Conservation (phyloP, 2,329 filamentous ascomycete genomes). For the Didymella arachidicola region DNA sequence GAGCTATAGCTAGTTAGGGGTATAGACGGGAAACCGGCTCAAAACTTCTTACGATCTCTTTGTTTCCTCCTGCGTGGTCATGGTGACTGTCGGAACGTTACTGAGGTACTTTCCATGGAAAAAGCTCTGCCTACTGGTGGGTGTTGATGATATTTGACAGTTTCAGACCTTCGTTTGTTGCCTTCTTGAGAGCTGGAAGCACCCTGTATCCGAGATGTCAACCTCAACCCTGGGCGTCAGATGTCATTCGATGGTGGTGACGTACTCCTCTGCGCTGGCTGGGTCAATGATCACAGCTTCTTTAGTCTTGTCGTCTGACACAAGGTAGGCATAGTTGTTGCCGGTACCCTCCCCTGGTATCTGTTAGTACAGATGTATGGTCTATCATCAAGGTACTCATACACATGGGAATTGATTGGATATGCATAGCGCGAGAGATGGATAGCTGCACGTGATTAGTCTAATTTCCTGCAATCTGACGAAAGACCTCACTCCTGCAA, state of each 20-base stretch:
- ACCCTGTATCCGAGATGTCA: slow-evolving; percentile 56
- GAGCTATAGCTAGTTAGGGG: slow-evolving; percentile 52
- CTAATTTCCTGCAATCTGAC: not conserved
- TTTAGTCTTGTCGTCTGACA: slow-evolving; percentile 59
- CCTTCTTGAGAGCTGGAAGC: slow-evolving; percentile 72
- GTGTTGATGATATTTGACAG: slow-evolving; percentile 93
- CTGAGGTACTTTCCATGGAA: not conserved
- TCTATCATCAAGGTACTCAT: slow-evolving; percentile 46
- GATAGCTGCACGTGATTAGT: slow-evolving; percentile 42
- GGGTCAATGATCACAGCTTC: slow-evolving; percentile 75
- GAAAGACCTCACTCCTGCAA: slow-evolving; percentile 27
- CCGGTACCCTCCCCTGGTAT: slow-evolving; percentile 73
- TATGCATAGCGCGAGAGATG: slow-evolving; percentile 72
- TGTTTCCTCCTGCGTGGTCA: slow-evolving; percentile 94
- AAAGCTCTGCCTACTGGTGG: slow-evolving; percentile 72
- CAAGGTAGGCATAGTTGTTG: slow-evolving; percentile 83
- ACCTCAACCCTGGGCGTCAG: not conserved
- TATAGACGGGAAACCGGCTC: not conserved
- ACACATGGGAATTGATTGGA: slow-evolving; percentile 91
- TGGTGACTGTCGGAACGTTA: slow-evolving; percentile 70
- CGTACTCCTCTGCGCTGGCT: slow-evolving; percentile 78
- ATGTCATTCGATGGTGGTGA: not conserved
- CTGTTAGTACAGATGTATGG: slow-evolving; percentile 1
- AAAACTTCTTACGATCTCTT: slow-evolving; percentile 69
- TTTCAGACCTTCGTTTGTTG: slow-evolving; percentile 78